Base-by-base conservation (phyloP, 495 filamentous ascomycete species). In the Xylaria nigripes region DNA sequence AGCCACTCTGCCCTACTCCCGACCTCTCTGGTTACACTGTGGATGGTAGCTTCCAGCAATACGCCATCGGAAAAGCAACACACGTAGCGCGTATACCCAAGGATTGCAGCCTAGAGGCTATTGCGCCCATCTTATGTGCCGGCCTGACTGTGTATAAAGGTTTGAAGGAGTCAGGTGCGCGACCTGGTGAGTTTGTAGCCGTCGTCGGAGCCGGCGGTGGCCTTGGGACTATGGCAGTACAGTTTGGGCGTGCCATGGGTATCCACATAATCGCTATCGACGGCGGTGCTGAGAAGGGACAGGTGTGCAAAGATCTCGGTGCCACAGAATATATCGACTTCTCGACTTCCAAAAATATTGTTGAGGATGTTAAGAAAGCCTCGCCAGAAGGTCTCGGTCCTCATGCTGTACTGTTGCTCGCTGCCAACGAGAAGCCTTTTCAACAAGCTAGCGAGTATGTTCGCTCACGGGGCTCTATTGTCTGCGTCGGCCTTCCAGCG, bases 71-170 rank as follows among this genome's bases (percentile, higher is more conserved):
- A 49, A 94, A 95, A 68, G 89, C 89, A 2, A 79, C 83, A 15
- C 86, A 94, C 66, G 82, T 90, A 5, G 86, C 88, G 15, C 81
- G 83, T 45, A 82, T 96, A 50, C 87, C 86, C 38, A 85, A 92
- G 61, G 77, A 83, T 3, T 72, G 85, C 44, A 73, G 81, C 45
- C 82, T 95, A 21, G 90, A 90, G 61, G 87, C 79, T 16, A 76
- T 90, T 25, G 80, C 90, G 2, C 90, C 90, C 21, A 81, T 94
- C 44, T 79, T 95, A 12, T 93, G 88, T 65, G 90, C 88, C 50
- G 90, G 90, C 67, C 83, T 96, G 65, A 96, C 90, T 19, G 90
- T 93, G 58, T 96, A 95, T 76, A 95, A 94, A 72, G 90, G 87
- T 13, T 67, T 96, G 46, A 95, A 95, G 72, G 88, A 93, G 67